Base-by-base conservation (phyloP, 1,139 yeast species). In the Kodamaea arcana region DNA sequence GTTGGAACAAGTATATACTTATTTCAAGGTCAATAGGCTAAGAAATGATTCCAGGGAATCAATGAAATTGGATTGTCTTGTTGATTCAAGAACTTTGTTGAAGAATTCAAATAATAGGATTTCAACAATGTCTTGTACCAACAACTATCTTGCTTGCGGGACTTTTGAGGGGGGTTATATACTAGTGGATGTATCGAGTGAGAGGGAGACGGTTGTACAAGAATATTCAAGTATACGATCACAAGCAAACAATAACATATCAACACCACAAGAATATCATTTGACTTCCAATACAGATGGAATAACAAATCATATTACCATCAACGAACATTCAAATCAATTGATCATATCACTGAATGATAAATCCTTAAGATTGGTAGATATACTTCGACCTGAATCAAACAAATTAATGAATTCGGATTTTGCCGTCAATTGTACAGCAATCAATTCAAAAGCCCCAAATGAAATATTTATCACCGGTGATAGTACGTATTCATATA, bases 91-190 rank as follows among this genome's bases (percentile, higher is more conserved):
- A 24, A 44, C 46, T 11, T 57, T 67, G 17, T 40, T 45, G 13
- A 42, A 45, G 15, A 58, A 56, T 40, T 54, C 65, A 20, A 67
- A 62, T 51, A 62, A 62, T 43, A 54, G 74, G 35, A 60, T 77
- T 4, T 72, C 81, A 10, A 70, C 80, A 2, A 47, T 77, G 37
- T 58, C 73, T 8, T 66, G 75, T 35, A 60, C 73, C 11, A 50
- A 62, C 30, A 58, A 57, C n/a, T 50, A 63, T 18, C 52, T 76
- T 16, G 72, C 66, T 3, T 68, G 75, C 20, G 83, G 83, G 0
- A 76, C 83, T 0, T 71, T 75, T 39, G 72, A 69, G 39, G 83
- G 83, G 1, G 72, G 75, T 14, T 70, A 65, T 44, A 52, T 73
- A 7, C 52, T 74, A 32, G 53, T 57, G 12, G 50, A 54, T 31